Conservation (phyloP, 2,329 filamentous ascomycete species). For the Hymenoscyphus fraxineus region DNA sequence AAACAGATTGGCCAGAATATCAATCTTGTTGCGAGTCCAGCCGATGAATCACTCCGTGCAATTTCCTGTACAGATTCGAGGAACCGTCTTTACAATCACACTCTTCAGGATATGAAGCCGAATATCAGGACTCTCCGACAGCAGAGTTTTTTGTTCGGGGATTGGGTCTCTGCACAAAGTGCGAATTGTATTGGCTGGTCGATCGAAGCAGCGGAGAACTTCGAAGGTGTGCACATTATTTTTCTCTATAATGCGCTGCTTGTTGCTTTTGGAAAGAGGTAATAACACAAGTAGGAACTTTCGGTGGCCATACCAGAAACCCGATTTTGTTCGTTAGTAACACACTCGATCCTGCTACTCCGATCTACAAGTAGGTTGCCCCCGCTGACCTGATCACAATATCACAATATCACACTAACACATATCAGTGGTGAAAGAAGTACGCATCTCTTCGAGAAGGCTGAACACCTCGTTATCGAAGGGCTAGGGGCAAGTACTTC, state of each 20-base stretch:
- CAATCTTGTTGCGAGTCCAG: background rate
- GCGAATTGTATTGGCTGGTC: background rate
- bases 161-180: background rate
- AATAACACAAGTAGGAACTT: conserved; percentile 24
- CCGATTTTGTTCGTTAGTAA: conserved; percentile 37
- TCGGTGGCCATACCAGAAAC: conserved; percentile 33
- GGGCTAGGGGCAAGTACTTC: background rate
- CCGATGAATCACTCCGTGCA: background rate
- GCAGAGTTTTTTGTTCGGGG: background rate
- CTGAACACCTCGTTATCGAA: background rate
- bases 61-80: background rate
- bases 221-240: background rate
- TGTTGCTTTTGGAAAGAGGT: too few relatives aligned
- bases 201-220: background rate
- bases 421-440: background rate
- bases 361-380: conserved; percentile 21
- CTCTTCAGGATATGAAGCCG: background rate
- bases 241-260: background rate
- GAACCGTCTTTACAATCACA: background rate
- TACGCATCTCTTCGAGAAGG: background rate
- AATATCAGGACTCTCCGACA: background rate
- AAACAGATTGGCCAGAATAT: background rate
- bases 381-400: background rate
- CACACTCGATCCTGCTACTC: conserved; percentile 34
- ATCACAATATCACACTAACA: background rate